phyloP scores from a whole-genome alignment of 208 protist genomes.

The Lotmaria passim region DNA sequence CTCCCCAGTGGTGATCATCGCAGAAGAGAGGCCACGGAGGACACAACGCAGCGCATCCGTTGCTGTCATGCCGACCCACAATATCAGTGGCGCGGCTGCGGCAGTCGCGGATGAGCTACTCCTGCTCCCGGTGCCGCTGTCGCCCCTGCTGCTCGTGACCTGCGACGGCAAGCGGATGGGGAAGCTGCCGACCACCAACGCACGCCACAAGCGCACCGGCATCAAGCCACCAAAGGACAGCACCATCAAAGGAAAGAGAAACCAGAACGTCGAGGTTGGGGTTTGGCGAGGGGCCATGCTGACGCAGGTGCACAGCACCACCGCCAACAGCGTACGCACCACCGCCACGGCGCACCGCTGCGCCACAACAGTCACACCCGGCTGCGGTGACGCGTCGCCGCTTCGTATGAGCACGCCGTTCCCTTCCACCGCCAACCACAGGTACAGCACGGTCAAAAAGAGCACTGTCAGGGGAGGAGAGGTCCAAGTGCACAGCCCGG shows the following conservation, averaged over 20 bases:
- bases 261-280: not conserved
- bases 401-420: not conserved
- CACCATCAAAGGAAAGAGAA: constrained; percentile 8
- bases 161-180: not conserved
- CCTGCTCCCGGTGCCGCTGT: not conserved
- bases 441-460: constrained; percentile 12
- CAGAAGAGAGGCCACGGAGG: constrained; percentile 1
- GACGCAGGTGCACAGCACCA: constrained; percentile 16
- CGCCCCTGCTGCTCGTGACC: not conserved
- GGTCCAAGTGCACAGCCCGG: constrained; percentile 18
- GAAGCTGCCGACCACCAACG: not conserved
- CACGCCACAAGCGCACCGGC: not conserved
- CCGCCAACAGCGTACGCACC: constrained; percentile 14
- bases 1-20: constrained; percentile 5
- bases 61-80: not conserved
- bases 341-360: constrained; percentile 5
- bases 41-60: not conserved
- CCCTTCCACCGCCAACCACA: constrained; percentile 19
- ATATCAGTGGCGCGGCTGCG: not conserved
- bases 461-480: constrained; percentile 5
- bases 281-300: not conserved
- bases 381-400: not conserved
- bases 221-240: constrained; percentile 12
- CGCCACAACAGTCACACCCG: not conserved
- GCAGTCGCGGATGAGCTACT: not conserved